Conservation (phyloP, 306 rosid genomes). For the Alnus rubra region DNA sequence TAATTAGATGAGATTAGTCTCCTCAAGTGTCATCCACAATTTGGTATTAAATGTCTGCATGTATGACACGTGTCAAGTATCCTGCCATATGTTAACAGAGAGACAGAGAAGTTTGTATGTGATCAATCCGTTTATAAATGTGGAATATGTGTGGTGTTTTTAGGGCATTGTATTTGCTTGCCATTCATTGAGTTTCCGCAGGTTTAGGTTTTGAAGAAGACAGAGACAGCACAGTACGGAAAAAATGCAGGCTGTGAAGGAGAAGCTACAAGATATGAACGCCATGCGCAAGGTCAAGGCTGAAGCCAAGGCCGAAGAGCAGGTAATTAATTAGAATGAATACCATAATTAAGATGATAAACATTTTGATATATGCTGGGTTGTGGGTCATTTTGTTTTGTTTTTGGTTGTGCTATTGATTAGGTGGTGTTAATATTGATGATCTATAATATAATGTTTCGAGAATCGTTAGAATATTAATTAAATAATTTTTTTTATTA, state of each 20-base stretch:
- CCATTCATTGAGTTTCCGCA: background rate
- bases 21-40: background rate
- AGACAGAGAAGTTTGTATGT: background rate
- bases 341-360: no score
- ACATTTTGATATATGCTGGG: no score
- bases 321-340: conserved; percentile 29
- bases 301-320: conserved; percentile 71
- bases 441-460: no score
- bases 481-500: no score
- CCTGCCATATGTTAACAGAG: background rate
- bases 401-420: no score
- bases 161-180: background rate
- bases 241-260: conserved; percentile 76
- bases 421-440: no score
- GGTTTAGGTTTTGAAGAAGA: background rate
- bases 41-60: background rate
- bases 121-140: background rate
- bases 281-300: conserved; percentile 60
- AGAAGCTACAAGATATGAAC: conserved; percentile 52
- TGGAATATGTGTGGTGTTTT: conserved; percentile 3
- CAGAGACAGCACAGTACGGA: background rate
- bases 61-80: background rate
- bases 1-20: background rate
- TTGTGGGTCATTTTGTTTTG: no score
- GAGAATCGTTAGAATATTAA: no score